Evolutionary conservation across 1,284 basidiomycete genomes (phyloP), one percentile per base, ranked within the genome.

Genomic region (Chondrostereum purpureum): DNA sequence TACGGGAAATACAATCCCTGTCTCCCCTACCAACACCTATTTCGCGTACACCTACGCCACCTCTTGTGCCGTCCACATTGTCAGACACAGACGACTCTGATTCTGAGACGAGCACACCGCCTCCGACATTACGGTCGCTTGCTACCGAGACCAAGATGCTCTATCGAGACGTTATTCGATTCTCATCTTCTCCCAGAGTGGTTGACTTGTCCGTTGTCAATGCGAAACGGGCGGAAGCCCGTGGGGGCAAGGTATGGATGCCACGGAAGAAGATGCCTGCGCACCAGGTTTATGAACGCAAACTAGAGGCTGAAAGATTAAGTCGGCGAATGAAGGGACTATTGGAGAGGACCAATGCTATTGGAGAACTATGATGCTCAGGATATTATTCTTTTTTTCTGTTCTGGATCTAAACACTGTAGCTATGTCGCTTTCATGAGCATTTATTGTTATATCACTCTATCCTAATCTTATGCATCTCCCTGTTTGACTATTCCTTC

Each of bases 81-180:
- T 83, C 81, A 0, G 83, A 86, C 51, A 69, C 73, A 3, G 75
- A 78, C 54, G 78, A 80, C 34, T 62, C 66, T 2, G 80, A 83
- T 39, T 58, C 63, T 20, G 45, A 41, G 21, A 20, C 33, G 11
- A 60, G 63, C 12, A 59, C 62, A 0, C 60, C 70, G 3, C 74
- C 76, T 1, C 70, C 73, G 0, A 80, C 80, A 1, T 60, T 87
- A 14, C 79, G 80, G 24, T 75, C 83, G 0, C 71, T 94, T 37
- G 71, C 82, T 0, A 83, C 82, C 0, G 88, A 93, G 61, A 86
- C 86, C 1, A 93, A 88, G 59, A 58, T 85, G 21, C 69, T 95
- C 8, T 89, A 89, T 57, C 77, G 84, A 22, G 88, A 93, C 49
- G 83, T 94, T 8, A 81, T 92, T 52, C 73, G 76, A 53, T 91